Percentiles rank a stretch among this genome's conserved stretches.
These are phyloP conservation scores for Aspergillus ibericus DNA, from an alignment of 2,329 filamentous ascomycete genomes.

Conservation along the genomic window DNA sequence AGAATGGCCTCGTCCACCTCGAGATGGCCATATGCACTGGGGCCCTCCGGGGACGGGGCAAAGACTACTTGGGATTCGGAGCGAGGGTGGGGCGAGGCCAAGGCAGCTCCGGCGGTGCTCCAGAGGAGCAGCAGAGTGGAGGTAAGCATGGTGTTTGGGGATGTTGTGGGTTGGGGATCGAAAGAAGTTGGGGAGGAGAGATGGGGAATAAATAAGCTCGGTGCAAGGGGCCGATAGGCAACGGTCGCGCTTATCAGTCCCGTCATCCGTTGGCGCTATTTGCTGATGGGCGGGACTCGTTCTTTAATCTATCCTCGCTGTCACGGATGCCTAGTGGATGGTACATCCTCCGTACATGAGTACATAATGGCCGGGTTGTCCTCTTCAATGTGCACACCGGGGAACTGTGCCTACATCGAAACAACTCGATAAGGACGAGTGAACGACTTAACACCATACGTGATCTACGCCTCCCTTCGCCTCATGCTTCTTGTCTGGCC, in stretches of 20 bases:
- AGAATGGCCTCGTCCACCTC: neutral
- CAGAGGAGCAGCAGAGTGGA: neutral
- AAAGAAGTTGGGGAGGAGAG: neutral
- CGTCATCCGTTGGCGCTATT: neutral
- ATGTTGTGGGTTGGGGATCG: neutral
- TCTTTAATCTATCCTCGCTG: too few relatives aligned
- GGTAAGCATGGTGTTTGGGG: neutral
- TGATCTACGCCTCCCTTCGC: too few relatives aligned
- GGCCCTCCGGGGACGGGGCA: neutral
- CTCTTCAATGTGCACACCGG: too few relatives aligned
- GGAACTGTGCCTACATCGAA: too few relatives aligned
- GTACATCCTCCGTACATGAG: too few relatives aligned
- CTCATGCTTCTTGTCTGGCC: too few relatives aligned
- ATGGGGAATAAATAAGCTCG: neutral
- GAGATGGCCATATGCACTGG: neutral
- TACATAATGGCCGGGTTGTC: too few relatives aligned
- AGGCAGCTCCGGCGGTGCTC: neutral
- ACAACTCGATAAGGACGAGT: too few relatives aligned
- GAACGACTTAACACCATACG: too few relatives aligned
- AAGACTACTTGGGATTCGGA: neutral
- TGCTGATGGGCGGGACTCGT: neutral
- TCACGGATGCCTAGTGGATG: too few relatives aligned
- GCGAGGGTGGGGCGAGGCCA: neutral
- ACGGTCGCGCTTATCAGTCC: neutral
- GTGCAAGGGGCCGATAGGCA: neutral